Evolutionary conservation across 768 basidiomycete genomes (phyloP), one percentile per base, ranked within the genome.

Genomic region (Neoboletus brunneissimus): DNA sequence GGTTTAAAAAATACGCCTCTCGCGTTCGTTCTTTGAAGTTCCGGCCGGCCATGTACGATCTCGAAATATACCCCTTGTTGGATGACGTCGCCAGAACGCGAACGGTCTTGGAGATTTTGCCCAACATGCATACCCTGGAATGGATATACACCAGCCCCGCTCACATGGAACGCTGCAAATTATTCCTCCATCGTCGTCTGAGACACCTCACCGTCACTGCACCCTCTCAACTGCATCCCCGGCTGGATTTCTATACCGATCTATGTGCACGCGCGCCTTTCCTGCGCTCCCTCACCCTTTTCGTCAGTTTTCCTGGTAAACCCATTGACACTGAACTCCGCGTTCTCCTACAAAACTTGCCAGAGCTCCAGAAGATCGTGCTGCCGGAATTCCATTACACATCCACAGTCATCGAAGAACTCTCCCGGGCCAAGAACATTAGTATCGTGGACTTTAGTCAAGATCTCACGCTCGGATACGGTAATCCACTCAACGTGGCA

Each of bases 141-240:
- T 87, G 84, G 84, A 64, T 64, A 25, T 68, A 67, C 8, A n/a
- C 45, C 5, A 49, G 18, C n/a, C 22, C 55, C 13, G 64, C 65
- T 0, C 60, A 68, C n/a, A 62, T 73, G 63, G 70, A 74, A 23
- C 68, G 70, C 18, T 72, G 75, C 44, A 76, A 82, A 25, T 63
- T 86, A 51, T 87, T 87, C 69, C 83, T 87, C 77, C 82, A 84
- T 63, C 67, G 71, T 34, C 76, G 75, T 46, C 71, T 88, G 55
- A 81, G 73, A 57, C 56, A 71, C 40, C 72, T 79, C 50, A 47
- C 61, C 35, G 73, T 55, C 69, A 76, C 57, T 48, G 70, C 65
- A 35, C 71, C 59, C 18, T 67, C 64, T 18, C 56, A 66, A 4
- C 18, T 38, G 2, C 15, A 47, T 41, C 56, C 53, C 42, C 45